Base-by-base conservation (phyloP, 441 rosid species). In the Populus tomentosa region DNA sequence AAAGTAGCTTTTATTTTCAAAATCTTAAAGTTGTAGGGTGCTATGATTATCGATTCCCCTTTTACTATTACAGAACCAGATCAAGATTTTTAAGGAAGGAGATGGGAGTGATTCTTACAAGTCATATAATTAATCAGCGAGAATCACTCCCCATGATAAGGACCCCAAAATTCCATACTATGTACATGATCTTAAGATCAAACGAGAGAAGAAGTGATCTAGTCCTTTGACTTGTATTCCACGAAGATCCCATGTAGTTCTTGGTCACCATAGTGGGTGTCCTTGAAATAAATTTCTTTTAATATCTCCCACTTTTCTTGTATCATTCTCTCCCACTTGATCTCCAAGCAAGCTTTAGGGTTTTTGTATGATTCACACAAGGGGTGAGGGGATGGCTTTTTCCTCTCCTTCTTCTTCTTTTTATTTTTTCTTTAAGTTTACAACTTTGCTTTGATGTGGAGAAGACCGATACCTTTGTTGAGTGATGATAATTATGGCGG, bases 381-480 rank as follows among this genome's bases (percentile, higher is more conserved):
- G 20, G 28, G 50, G 67, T 18, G 32, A 33, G 23, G 46, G 24
- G 30, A 10, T 20, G 64, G 1, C n/a, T 32, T 18, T 67, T 67
- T 21, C 10, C 14, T 28, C 66, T n/a, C 69, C 67, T 28, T 38
- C n/a, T 26, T 65, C 2, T 59, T 35, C 9, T 40, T 66, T 62
- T 71, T 13, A 40, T 38, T 61, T 67, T 9, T 69, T 14, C 11
- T 65, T 26, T 13, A 67, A 2, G 28, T 75, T 32, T 3, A 7
- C 0, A 10, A 61, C 26, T 59, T 59, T 76, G 80, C n/a, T 65
- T 71, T 32, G 53, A 71, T 14, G 71, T 42, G 75, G 81, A 79
- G 84, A 85, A 84, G 83, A 81, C 73, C 78, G 78, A 76, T 73
- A 42, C 67, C 46, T 56, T 69, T 46, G 81, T 11, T 61, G 38